Conservation (phyloP, 768 basidiomycete species). For the Lyophyllum semitale region DNA sequence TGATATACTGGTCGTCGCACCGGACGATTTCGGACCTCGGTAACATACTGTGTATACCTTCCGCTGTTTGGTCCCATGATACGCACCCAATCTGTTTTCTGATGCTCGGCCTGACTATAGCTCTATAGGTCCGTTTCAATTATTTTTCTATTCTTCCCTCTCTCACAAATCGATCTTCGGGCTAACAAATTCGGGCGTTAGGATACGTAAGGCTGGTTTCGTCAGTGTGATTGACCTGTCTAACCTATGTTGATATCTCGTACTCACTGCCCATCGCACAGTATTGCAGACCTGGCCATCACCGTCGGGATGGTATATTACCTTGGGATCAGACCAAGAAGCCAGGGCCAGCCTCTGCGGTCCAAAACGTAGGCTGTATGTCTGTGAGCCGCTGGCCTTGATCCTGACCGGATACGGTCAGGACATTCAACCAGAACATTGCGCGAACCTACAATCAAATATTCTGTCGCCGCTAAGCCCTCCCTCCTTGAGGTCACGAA, state of each 20-base stretch:
- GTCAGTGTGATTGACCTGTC: background rate
- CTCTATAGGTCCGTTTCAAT: background rate
- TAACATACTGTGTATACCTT: background rate
- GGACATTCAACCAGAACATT: slow-evolving; percentile 1
- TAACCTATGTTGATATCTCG: no score
- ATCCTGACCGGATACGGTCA: background rate
- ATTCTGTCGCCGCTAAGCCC: background rate
- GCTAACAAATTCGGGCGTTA: background rate
- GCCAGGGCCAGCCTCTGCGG: background rate
- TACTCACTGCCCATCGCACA: background rate
- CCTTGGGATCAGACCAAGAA: background rate
- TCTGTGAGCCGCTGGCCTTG: background rate
- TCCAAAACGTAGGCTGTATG: background rate
- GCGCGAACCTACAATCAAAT: slow-evolving; percentile 1
- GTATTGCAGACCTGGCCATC: background rate
- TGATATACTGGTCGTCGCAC: slow-evolving; percentile 1
- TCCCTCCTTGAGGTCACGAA: background rate
- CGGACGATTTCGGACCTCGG: background rate
- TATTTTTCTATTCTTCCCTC: no score
- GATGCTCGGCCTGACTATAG: background rate
- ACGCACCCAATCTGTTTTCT: no score
- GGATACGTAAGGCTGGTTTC: slow-evolving; percentile 1
- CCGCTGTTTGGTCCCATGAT: no score
- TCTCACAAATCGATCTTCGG: no score
- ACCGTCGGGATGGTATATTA: background rate